Conservation (phyloP, 108 stramenopile genomes). For the Pinguiococcus pyrenoidosus region DNA sequence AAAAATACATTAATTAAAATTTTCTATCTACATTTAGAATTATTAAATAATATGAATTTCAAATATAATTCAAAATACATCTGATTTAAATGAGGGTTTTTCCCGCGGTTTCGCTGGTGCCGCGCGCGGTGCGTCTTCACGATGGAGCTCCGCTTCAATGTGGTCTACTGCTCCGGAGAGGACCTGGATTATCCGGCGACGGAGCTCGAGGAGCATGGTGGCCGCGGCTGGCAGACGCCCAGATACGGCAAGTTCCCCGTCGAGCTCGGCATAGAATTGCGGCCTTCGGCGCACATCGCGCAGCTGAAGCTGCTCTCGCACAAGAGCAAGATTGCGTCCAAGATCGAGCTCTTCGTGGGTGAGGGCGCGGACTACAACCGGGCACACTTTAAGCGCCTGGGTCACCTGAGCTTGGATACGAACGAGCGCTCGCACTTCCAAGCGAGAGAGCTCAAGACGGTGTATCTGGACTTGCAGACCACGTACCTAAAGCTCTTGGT, state of each 20-base stretch:
- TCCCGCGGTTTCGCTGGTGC: too few relatives aligned
- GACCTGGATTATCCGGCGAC: slow-evolving; percentile 42
- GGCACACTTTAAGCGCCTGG: slow-evolving; percentile 30
- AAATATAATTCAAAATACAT: too few relatives aligned
- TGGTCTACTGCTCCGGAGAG: slow-evolving; percentile 41
- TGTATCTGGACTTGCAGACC: slow-evolving; percentile 32
- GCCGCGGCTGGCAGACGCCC: slow-evolving; percentile 42
- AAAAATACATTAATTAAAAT: too few relatives aligned
- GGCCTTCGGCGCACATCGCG: slow-evolving; percentile 9
- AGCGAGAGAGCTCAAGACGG: slow-evolving; percentile 48
- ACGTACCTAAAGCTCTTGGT: slow-evolving; percentile 36
- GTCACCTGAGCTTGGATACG: slow-evolving; percentile 34
- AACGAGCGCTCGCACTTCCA: slow-evolving; percentile 41
- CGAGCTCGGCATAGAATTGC: slow-evolving; percentile 35
- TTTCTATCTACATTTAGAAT: too few relatives aligned
- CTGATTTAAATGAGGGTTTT: too few relatives aligned
- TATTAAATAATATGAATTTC: too few relatives aligned
- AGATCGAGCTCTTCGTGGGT: slow-evolving; percentile 45
- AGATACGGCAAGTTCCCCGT: slow-evolving; percentile 42
- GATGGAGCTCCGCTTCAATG: slow-evolving; percentile 16
- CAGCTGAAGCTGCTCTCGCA: slow-evolving; percentile 32
- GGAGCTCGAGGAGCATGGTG: slow-evolving; percentile 33
- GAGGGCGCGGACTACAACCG: slow-evolving; percentile 20
- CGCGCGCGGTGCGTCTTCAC: too few relatives aligned
- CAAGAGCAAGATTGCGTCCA: slow-evolving; percentile 41